Conservation (phyloP, 2,329 filamentous ascomycete species). For the Trichoderma sp. region DNA sequence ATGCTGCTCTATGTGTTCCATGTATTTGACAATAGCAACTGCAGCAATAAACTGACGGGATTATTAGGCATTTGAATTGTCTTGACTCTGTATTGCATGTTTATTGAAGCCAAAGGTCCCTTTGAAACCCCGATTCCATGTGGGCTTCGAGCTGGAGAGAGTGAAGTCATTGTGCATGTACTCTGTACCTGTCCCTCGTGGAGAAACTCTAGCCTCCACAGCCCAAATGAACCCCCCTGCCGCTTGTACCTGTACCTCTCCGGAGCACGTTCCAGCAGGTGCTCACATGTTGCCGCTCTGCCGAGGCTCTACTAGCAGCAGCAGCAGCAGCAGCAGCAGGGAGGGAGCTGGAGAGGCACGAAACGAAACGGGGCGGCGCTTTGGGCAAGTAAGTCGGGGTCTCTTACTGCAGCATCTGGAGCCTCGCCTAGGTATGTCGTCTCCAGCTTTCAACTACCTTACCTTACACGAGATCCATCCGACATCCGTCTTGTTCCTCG, state of each 20-base stretch:
- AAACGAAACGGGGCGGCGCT: neutral
- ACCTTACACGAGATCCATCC: neutral
- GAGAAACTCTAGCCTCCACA: neutral
- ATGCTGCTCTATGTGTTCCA: no score
- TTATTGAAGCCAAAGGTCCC: no score
- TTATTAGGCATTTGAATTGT: no score
- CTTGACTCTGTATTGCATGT: no score
- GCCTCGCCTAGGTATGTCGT: no score
- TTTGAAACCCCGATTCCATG: no score
- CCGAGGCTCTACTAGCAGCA: slow-evolving; percentile 6
- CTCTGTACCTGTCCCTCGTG: neutral
- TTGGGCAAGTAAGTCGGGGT: neutral
- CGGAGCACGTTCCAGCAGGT: no score
- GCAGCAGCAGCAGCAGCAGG: neutral
- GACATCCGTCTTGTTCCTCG: neutral
- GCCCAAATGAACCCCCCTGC: no score
- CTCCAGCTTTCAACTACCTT: neutral
- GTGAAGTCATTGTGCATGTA: neutral
- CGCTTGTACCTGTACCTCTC: no score
- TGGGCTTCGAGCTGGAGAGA: neutral
- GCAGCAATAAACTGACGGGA: no score
- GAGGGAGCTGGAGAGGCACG: neutral
- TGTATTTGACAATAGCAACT: no score
- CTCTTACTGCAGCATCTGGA: neutral
- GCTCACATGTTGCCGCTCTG: slow-evolving; percentile 21